phyloP scores from a whole-genome alignment of 2,329 filamentous ascomycete genomes.

The Zopfia rhizophila region DNA sequence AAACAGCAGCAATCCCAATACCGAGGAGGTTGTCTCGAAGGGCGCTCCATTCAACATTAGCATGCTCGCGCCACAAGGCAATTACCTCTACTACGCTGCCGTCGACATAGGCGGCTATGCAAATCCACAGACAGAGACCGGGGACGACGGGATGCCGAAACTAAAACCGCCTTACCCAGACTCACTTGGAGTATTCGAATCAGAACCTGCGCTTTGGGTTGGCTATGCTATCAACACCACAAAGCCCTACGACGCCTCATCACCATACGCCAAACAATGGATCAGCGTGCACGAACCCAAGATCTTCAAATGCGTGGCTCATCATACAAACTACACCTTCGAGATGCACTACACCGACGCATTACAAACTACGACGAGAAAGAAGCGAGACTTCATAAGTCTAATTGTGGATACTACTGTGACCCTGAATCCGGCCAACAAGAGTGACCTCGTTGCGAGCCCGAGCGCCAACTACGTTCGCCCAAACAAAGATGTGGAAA shows the following conservation, averaged over 20 bases:
- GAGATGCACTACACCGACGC: conserved; percentile 40
- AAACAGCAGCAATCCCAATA: conserved; percentile 25
- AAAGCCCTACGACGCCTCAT: conserved; percentile 31
- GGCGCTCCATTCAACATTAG: conserved; percentile 40
- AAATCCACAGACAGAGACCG: conserved; percentile 37
- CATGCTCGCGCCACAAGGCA: conserved; percentile 44
- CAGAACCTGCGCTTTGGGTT: conserved; percentile 50
- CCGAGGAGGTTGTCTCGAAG: conserved; percentile 15
- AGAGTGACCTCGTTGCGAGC: conserved; percentile 22
- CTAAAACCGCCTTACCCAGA: conserved; percentile 36
- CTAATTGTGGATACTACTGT: conserved; percentile 45
- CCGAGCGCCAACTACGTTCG: conserved; percentile 36
- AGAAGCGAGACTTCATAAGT: conserved; percentile 38
- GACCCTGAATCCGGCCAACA: conserved; percentile 19
- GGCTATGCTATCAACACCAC: conserved; percentile 46
- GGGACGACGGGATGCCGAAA: conserved; percentile 33
- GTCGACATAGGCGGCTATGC: conserved; percentile 46
- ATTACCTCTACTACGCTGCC: conserved; percentile 40
- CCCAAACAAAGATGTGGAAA: conserved; percentile 29
- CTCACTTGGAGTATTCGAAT: conserved; percentile 43
- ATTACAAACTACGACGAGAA: conserved; percentile 33
- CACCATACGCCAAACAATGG: conserved; percentile 41
- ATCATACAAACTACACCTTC: conserved; percentile 51
- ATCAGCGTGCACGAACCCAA: conserved; percentile 42
- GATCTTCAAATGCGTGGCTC: conserved; percentile 47